Base-by-base conservation (phyloP, 139 green algal species). In the Picochlorum sp. region DNA sequence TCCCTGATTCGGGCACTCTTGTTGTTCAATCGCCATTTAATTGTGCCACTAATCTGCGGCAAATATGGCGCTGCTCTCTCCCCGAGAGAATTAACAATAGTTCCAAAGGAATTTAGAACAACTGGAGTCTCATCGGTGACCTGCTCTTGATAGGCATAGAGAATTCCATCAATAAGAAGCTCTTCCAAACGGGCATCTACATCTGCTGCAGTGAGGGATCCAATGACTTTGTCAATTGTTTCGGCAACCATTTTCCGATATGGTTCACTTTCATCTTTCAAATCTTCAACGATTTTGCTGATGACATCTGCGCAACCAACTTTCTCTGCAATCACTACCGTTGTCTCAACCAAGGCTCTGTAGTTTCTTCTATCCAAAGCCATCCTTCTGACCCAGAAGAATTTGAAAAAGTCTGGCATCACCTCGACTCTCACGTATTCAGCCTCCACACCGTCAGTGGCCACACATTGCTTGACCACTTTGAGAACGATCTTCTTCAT, bases 401-500 rank as follows among this genome's bases (percentile, higher is more conserved):
- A 77, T 59, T 76, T 70, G 83, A 99, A 98, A 75, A 96, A 99
- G 64, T 96, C 85, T 8, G 92, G 90, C 61, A 98, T 71, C 45
- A 98, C 88, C 65, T 74, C 74, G 10, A 31, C 44, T 24, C 79
- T 68, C 62, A 97, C 89, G 80, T 96, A 98, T 36, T 94, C 83
- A 3, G 83, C 58, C 76, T 97, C 86, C 59, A 98, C 92, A 44
- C 92, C 92, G 54, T 97, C 91, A 16, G 91, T 97, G 35, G 44
- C 74, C 60, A 98, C 90, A 69, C 88, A 97, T 81, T 98, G 90
- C 81, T 96, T 92, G 20, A 98, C 89, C 63, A 98, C 89, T 76
- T 97, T 95, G 54, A 99, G 85, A 77, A 97, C 89, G 59, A 98
- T 99, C 81, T 97, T 98, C 86, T 97, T 99, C 93, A 99, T 99